phyloP scores from a whole-genome alignment of 2,329 filamentous ascomycete species.

The Pyricularia pennisetigena region DNA sequence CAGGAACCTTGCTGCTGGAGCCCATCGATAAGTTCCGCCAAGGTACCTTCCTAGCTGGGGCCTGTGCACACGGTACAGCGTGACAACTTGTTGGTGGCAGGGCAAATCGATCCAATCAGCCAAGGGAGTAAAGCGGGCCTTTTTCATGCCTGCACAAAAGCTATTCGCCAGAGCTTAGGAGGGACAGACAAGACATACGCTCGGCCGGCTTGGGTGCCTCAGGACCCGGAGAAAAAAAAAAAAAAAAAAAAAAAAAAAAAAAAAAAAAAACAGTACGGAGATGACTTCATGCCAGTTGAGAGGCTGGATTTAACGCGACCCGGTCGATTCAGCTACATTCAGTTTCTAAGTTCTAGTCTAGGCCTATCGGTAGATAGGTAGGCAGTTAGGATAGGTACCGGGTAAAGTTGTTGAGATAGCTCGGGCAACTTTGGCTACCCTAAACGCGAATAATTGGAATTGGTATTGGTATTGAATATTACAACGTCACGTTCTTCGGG shows the following conservation, averaged over 20 bases:
- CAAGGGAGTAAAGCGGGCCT: background rate
- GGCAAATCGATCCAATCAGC: background rate
- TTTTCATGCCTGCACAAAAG: background rate
- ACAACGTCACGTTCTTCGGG: background rate
- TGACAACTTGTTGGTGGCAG: slow-evolving; percentile 7
- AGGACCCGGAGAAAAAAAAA: background rate
- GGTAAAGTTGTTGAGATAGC: too few relatives aligned
- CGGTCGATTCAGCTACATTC: background rate
- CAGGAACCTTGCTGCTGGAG: background rate
- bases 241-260: background rate
- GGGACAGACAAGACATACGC: background rate
- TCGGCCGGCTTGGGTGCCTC: background rate
- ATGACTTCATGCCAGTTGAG: background rate
- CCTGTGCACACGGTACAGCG: slow-evolving; percentile 11
- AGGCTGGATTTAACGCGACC: background rate
- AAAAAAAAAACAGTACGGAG: background rate
- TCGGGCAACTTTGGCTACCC: background rate
- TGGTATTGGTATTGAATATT: background rate
- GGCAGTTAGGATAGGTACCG: background rate
- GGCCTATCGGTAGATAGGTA: background rate
- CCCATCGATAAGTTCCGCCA: slow-evolving; percentile 10
- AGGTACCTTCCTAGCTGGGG: slow-evolving; percentile 10
- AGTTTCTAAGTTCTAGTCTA: background rate
- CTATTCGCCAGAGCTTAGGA: background rate
- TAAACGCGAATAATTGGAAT: background rate